Evolutionary conservation across 73 alveolate species (phyloP).

Genomic region (Tetrahymena thermophila): DNA sequence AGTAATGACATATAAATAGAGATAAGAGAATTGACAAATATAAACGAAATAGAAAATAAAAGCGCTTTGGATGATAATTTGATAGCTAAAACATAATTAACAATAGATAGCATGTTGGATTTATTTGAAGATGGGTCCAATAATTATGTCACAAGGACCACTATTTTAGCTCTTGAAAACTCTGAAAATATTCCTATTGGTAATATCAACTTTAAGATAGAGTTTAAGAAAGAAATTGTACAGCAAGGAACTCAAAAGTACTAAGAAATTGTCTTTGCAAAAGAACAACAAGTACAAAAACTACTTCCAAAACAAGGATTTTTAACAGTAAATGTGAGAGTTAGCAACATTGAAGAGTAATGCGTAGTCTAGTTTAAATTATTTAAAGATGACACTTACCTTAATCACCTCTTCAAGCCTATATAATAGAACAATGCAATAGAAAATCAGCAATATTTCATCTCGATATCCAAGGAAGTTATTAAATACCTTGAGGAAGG

Average conservation of each 20-base stretch:
- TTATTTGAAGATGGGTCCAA: background rate
- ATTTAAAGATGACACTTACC: background rate
- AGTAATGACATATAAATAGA: background rate
- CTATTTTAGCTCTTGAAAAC: background rate
- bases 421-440: background rate
- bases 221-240: background rate
- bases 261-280: background rate
- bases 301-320: background rate
- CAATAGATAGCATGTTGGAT: background rate
- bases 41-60: background rate
- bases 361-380: background rate
- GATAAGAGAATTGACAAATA: background rate
- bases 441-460: background rate
- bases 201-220: background rate
- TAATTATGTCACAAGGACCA: background rate
- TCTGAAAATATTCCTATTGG: background rate
- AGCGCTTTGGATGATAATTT: background rate
- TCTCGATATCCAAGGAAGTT: background rate
- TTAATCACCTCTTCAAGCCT: background rate
- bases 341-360: background rate
- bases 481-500: background rate
- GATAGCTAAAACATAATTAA: background rate
- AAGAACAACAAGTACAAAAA: background rate
- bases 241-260: background rate
- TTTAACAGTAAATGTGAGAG: background rate